Conservation (phyloP, 129 eudicot species). For the Sambucus nigra region DNA sequence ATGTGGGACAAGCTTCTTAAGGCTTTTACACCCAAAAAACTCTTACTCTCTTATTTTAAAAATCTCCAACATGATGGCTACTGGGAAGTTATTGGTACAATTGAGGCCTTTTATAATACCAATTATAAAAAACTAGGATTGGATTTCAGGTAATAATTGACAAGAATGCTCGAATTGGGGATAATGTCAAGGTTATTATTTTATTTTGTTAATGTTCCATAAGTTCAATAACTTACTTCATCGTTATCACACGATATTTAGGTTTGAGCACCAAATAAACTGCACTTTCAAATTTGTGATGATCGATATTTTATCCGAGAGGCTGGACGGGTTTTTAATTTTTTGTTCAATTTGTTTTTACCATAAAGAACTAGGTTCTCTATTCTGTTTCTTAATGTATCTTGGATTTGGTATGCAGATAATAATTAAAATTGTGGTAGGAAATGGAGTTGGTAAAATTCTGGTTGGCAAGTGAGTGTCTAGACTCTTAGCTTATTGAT, state of each 20-base stretch:
- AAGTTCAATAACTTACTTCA: too few species aligned
- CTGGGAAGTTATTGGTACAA: slow-evolving; percentile 91
- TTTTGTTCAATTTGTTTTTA: not conserved
- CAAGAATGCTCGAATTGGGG: slow-evolving; percentile 39
- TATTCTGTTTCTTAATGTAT: slow-evolving; percentile 3
- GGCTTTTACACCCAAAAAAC: too few species aligned
- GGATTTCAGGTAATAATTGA: slow-evolving; percentile 58
- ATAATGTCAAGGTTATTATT: slow-evolving; percentile 35
- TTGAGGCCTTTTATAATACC: too few species aligned
- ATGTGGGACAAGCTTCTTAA: too few species aligned
- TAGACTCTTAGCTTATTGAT: too few species aligned
- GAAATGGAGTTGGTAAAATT: slow-evolving; percentile 88
- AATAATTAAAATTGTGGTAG: slow-evolving; percentile 87
- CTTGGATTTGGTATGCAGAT: slow-evolving; percentile 37
- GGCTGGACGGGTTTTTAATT: slow-evolving; percentile 71
- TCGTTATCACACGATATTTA: too few species aligned
- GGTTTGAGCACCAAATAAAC: too few species aligned
- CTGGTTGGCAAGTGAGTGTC: slow-evolving; percentile 93
- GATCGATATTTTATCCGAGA: slow-evolving; percentile 83
- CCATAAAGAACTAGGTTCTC: too few species aligned
- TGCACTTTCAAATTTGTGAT: too few species aligned
- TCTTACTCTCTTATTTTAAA: too few species aligned
- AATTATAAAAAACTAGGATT: slow-evolving; percentile 70
- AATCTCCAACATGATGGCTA: too few species aligned
- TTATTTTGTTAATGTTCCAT: too few species aligned